Conservation (phyloP, 768 basidiomycete species). For the Suillus subaureus region DNA sequence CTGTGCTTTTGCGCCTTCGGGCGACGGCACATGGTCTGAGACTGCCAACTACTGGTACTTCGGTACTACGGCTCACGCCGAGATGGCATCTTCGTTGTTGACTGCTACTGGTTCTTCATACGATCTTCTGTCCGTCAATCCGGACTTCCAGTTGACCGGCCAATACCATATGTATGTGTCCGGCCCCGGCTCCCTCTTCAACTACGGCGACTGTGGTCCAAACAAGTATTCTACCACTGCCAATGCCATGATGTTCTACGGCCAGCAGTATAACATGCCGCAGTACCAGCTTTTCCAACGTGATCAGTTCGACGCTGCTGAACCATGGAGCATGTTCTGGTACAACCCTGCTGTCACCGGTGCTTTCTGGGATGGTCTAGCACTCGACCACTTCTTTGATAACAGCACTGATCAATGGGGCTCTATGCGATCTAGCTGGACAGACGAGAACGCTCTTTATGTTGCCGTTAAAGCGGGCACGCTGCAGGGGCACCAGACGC, state of each 20-base stretch:
- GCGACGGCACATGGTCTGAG: slow-evolving; percentile 92
- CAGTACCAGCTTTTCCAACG: slow-evolving; percentile 87
- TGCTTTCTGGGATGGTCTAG: slow-evolving; percentile 88
- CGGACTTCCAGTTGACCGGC: slow-evolving; percentile 72
- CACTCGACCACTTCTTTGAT: slow-evolving; percentile 84
- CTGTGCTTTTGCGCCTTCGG: slow-evolving; percentile 63
- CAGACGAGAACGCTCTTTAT: slow-evolving; percentile 79
- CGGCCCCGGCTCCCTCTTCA: slow-evolving; percentile 85
- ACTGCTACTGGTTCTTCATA: slow-evolving; percentile 87
- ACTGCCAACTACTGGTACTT: slow-evolving; percentile 97
- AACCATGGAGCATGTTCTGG: slow-evolving; percentile 93
- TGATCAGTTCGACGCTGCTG: slow-evolving; percentile 79
- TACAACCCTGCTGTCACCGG: slow-evolving; percentile 83
- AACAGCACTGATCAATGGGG: slow-evolving; percentile 80
- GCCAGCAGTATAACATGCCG: slow-evolving; percentile 66
- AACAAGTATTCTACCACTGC: slow-evolving; percentile 97
- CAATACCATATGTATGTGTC: slow-evolving; percentile 87
- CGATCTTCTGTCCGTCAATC: slow-evolving; percentile 69
- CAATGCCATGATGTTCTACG: slow-evolving; percentile 84
- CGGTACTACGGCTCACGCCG: slow-evolving; percentile 87
- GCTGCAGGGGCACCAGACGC: slow-evolving; percentile 84
- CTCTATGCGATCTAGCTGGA: slow-evolving; percentile 92
- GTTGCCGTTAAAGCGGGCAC: slow-evolving; percentile 89
- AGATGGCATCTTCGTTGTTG: slow-evolving; percentile 80
- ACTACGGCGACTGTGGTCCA: slow-evolving; percentile 64